A percentile compares a stretch with the other conserved stretches of the same genome.
Conservation (phyloP, 164 flowering plant genomes). For the Vitis vinifera region DNA sequence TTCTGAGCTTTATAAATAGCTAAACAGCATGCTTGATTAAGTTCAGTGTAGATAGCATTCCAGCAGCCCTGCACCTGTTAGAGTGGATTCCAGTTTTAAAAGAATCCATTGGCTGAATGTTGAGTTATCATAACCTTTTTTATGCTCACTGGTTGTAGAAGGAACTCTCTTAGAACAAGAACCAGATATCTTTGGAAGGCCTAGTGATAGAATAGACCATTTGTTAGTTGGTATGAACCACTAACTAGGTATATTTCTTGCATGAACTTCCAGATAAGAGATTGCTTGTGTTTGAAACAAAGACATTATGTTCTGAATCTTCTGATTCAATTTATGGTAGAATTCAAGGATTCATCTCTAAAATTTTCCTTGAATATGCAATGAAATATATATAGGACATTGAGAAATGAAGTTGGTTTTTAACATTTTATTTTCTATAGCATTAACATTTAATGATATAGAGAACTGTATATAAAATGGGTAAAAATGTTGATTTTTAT, state of each 20-base stretch:
- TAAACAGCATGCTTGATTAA: neutral
- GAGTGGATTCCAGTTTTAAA: too few relatives aligned
- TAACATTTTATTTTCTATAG: neutral
- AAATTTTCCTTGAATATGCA: neutral
- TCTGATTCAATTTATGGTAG: neutral
- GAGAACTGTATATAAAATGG: neutral
- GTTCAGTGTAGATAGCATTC: neutral
- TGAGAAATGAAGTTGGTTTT: neutral
- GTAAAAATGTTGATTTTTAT: neutral
- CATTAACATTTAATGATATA: neutral
- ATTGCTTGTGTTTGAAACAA: neutral
- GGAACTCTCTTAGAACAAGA: neutral
- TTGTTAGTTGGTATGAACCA: neutral
- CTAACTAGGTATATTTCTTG: neutral
- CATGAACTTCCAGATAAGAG: neutral
- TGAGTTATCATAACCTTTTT: neutral
- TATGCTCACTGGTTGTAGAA: neutral
- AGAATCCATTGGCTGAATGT: neutral
- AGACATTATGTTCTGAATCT: neutral
- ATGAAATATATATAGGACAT: neutral
- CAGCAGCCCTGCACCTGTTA: neutral
- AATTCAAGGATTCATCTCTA: neutral
- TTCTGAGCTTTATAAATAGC: neutral
- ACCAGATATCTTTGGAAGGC: neutral
- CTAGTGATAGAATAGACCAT: neutral